Percentiles rank a stretch among this genome's conserved stretches.
Evolutionary conservation across 1,284 basidiomycete genomes (phyloP).

Genomic region (Trametes hirsuta): DNA sequence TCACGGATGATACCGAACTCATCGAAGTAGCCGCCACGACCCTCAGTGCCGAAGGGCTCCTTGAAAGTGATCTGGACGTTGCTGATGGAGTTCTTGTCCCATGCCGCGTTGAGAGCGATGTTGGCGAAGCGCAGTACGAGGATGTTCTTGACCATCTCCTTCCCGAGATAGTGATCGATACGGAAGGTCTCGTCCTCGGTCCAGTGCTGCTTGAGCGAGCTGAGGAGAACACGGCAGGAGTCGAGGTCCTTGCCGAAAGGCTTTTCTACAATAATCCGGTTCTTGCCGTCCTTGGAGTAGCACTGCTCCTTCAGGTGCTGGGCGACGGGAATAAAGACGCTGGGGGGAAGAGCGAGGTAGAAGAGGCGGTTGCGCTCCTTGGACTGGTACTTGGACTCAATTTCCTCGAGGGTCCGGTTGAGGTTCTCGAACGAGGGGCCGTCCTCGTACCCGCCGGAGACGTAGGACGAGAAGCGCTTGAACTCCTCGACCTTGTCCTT

Average conservation of each 20-base stretch:
- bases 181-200: slow-evolving; percentile 95
- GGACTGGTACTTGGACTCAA: slow-evolving; percentile 72
- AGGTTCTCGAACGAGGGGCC: slow-evolving; percentile 77
- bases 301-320: slow-evolving; percentile 82
- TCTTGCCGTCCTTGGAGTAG: slow-evolving; percentile 74
- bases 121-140: slow-evolving; percentile 95
- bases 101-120: slow-evolving; percentile 81
- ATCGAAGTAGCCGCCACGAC: slow-evolving; percentile 97
- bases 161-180: slow-evolving; percentile 97
- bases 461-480: slow-evolving; percentile 78
- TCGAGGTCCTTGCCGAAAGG: slow-evolving; percentile 95
- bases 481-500: slow-evolving; percentile 77
- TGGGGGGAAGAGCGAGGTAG: slow-evolving; percentile 94
- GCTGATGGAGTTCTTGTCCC: slow-evolving; percentile 94
- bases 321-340: slow-evolving; percentile 89
- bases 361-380: slow-evolving; percentile 81
- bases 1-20: slow-evolving; percentile 98
- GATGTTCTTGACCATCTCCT: slow-evolving; percentile 99
- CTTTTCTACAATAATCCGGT: slow-evolving; percentile 95
- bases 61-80: slow-evolving; percentile 99
- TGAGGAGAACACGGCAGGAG: slow-evolving; percentile 81
- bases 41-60: slow-evolving; percentile 96
- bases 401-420: slow-evolving; percentile 73
- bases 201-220: slow-evolving; percentile 85
- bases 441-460: slow-evolving; percentile 89